A percentile compares a stretch with the other conserved stretches of the same genome.
phyloP scores from a whole-genome alignment of 495 filamentous ascomycete species.

The Penicillium goetzii region DNA sequence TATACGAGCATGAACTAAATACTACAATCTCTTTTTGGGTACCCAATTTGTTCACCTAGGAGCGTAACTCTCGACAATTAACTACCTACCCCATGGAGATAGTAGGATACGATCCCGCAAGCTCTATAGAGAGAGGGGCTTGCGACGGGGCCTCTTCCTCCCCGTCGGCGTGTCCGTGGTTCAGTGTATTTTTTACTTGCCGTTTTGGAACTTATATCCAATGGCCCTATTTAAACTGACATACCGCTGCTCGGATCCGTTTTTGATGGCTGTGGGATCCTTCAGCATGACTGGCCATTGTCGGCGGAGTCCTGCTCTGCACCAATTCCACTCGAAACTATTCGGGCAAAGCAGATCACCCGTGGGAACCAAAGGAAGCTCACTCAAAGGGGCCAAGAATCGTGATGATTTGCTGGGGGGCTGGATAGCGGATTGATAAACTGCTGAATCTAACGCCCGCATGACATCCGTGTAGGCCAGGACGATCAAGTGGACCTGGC shows the following conservation, averaged over 20 bases:
- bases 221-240: neutral
- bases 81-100: neutral
- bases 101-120: neutral
- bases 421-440: slow-evolving; percentile 44
- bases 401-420: slow-evolving; percentile 35
- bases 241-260: slow-evolving; percentile 3
- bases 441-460: slow-evolving; percentile 47
- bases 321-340: neutral
- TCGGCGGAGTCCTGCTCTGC: slow-evolving; percentile 3
- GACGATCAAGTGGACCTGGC: slow-evolving; percentile 33
- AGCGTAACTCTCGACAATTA: slow-evolving; percentile 3
- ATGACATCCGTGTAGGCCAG: slow-evolving; percentile 39
- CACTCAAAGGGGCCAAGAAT: slow-evolving; percentile 7
- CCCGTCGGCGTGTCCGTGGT: slow-evolving; percentile 10
- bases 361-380: slow-evolving; percentile 21
- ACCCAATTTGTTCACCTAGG: slow-evolving; percentile 2
- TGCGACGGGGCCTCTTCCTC: slow-evolving; percentile 4
- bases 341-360: slow-evolving; percentile 29
- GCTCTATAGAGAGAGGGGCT: neutral
- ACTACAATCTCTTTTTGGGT: neutral
- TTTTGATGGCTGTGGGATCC: slow-evolving; percentile 19
- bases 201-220: neutral
- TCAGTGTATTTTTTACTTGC: slow-evolving; percentile 8
- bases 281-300: slow-evolving; percentile 25
- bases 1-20: neutral